Evolutionary conservation across 441 rosid species (phyloP).

Genomic region (Adansonia gregorii): DNA sequence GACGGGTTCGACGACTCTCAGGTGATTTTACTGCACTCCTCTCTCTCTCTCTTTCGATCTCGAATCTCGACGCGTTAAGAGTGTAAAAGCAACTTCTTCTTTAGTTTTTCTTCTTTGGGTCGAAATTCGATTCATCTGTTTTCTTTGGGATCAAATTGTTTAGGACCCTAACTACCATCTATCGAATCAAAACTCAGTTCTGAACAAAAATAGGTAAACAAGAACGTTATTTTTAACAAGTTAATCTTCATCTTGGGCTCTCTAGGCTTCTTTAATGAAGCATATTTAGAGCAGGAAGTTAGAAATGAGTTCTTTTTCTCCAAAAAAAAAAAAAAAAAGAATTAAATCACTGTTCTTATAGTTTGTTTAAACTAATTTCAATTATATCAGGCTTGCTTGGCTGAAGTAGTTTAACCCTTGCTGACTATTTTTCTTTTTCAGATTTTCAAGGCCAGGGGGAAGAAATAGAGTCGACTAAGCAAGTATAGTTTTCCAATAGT

Average conservation of each 20-base stretch:
- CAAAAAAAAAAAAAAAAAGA: background rate
- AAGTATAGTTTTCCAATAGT: background rate
- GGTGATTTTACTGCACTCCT: too few species aligned
- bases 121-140: too few species aligned
- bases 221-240: background rate
- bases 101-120: background rate
- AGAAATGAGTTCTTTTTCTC: background rate
- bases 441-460: background rate
- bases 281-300: background rate
- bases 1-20: too few species aligned
- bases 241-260: background rate
- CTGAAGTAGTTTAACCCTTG: background rate
- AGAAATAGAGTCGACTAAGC: background rate
- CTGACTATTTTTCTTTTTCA: background rate
- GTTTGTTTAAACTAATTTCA: background rate
- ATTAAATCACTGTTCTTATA: background rate
- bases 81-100: background rate
- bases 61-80: background rate
- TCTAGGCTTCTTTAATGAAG: background rate
- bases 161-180: background rate
- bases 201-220: background rate
- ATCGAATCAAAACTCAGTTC: too few species aligned
- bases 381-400: background rate
- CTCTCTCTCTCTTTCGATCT: too few species aligned
- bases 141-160: too few species aligned